Base-by-base conservation (phyloP, 2,329 filamentous ascomycete genomes). In the Pseudogymnoascus sp. region DNA sequence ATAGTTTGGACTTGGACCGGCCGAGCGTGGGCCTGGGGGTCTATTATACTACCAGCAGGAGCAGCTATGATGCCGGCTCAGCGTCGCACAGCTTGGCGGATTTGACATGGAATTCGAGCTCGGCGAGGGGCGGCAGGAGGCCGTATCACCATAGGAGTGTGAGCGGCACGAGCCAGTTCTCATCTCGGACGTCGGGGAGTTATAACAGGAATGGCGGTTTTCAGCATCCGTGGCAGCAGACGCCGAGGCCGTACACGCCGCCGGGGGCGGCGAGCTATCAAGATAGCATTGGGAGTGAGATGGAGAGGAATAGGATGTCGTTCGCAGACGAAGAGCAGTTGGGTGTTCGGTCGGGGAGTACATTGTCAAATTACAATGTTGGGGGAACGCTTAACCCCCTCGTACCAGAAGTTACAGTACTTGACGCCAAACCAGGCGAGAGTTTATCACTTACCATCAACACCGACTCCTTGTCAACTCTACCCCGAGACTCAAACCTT, bases 221-320 rank as follows among this genome's bases (percentile, higher is more conserved):
- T 68, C 77, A 84, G 31, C 83, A 86, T 67, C 83, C 83, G 33
- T 85, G 84, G 65, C 82, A 85, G 69, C 83, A 85, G 72, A 84
- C 77, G 11, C 83, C 83, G 43, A 79, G 81, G 40, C 81, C 81
- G 1, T 80, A 81, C 38, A 84, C 82, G 63, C 81, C 83, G 63
- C 81, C 83, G 12, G 58, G 58, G 35, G 35, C 38, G 58, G 58
- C 35, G 25, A 60, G 35, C 4, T 60, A 60, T 60, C 33, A 40
- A n/a, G 58, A 16, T 23, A 60, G 33, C 25, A 9, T 38, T 25
- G 33, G 58, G 58, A 40, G 49, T 21, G 49, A 55, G 7, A 18
- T 55, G 21, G 58, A 40, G 18, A 28, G 35, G 58, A 11, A 23
- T 18, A 25, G 58, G 18, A 18, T 40, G 35, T 60, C 58, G 6